These are phyloP conservation scores for Myxozyma geophila DNA, from an alignment of 805 yeast species.

Conservation along the genomic window DNA sequence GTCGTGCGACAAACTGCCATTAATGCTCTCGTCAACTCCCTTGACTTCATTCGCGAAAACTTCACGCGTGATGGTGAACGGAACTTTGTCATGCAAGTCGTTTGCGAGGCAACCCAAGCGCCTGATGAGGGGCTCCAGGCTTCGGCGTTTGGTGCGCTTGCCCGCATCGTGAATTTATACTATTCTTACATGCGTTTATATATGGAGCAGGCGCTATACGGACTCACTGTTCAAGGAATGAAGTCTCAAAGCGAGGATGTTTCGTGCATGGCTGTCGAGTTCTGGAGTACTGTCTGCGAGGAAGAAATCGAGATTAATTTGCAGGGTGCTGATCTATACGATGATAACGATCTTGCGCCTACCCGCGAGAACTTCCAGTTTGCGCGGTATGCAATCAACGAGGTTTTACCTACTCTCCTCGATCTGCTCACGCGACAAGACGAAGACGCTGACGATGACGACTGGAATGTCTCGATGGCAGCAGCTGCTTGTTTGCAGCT, in stretches of 20 bases:
- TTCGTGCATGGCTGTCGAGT: conserved; percentile 97
- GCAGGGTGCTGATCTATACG: conserved; percentile 47
- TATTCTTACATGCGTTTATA: conserved; percentile 89
- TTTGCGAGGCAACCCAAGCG: conserved; percentile 98
- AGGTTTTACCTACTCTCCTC: conserved; percentile 85
- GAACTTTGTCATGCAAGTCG: conserved; percentile 97
- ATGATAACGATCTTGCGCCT: conserved; percentile 47
- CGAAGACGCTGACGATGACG: conserved; percentile 88
- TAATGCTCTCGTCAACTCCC: conserved; percentile 86
- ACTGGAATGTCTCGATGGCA: conserved; percentile 98
- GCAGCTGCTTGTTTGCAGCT: conserved; percentile 96
- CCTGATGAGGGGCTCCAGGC: conserved; percentile 81
- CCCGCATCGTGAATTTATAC: conserved; percentile 87
- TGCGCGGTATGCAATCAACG: conserved; percentile 80
- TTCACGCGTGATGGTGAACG: conserved; percentile 94
- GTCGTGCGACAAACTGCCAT: conserved; percentile 87
- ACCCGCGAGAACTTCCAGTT: conserved; percentile 71
- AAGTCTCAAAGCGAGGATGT: conserved; percentile 80
- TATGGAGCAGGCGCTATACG: conserved; percentile 95
- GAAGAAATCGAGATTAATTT: conserved; percentile 83
- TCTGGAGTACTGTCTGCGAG: conserved; percentile 99
- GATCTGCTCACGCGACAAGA: conserved; percentile 81
- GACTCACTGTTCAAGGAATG: conserved; percentile 91
- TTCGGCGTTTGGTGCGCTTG: conserved; percentile 93
- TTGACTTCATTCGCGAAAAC: conserved; percentile 84